Evolutionary conservation across 495 filamentous ascomycete species (phyloP), one percentile per base, ranked within the genome.

Genomic region (Penicillium canescens): DNA sequence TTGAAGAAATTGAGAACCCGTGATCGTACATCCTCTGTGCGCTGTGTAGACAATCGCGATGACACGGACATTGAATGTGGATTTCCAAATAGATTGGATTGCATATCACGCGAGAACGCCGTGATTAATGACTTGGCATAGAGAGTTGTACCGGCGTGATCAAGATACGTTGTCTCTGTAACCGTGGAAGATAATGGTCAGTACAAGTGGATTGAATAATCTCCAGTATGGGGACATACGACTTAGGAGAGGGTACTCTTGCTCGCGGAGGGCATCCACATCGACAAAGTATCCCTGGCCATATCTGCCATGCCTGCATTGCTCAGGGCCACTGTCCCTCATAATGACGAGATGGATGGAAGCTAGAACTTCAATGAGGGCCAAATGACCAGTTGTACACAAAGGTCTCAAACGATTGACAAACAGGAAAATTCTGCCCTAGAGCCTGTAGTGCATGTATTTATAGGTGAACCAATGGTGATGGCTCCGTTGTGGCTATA

Each of bases 111-210:
- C 9, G 86, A 83, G 70, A 93, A 96, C 8, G 76, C 76, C 48
- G 94, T 86, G 54, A 97, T 86, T 26, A 91, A 74, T 23, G 90
- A 93, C 62, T 87, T 92, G 21, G 90, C 72, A 67, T 91, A 93
- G 2, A 84, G 73, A 0, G 93, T 94, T 11, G 91, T 91, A 14
- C 90, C 92, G 2, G 92, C 93, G 85, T 98, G 92, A 60, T 98
- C 93, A 23, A 97, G 86, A 65, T 97, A 98, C 42, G 87, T 81
- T 9, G 83, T 80, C 48, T 80, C 90, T 94, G 56, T 20, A 38
- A 6, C 42, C 6, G 9, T 40, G 13, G 43, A 6, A 26, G 13
- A 10, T 24, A 13, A 42, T 14, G 4, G 43, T 57, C 12, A 61
- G 36, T 23, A 34, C 8, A 31, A 31, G 28, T 31, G 21, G 39